phyloP scores from a whole-genome alignment of 2,329 filamentous ascomycete species.

The Aspergillus pseudoterreus region DNA sequence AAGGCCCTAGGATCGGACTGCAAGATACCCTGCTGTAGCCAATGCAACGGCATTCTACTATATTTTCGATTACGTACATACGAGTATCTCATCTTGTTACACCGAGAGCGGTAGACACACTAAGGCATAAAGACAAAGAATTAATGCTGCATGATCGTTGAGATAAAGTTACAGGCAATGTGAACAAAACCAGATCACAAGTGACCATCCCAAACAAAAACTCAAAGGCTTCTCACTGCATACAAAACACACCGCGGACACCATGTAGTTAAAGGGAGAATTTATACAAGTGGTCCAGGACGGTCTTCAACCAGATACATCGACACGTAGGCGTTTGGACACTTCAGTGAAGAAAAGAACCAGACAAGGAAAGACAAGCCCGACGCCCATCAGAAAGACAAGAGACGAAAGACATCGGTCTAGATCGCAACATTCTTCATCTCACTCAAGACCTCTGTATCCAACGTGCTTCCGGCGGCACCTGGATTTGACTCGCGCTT shows the following conservation, averaged over 20 bases:
- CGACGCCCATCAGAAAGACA: conserved; percentile 3
- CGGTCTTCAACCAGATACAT: conserved; percentile 22
- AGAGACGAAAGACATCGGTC: conserved; percentile 11
- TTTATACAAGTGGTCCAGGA: conserved; percentile 32
- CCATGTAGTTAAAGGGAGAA: conserved; percentile 17
- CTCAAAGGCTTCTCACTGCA: conserved; percentile 19
- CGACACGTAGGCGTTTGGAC: conserved; percentile 22
- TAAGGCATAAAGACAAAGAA: conserved; percentile 5
- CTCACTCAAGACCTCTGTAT: conserved; percentile 40
- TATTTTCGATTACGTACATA: too few species aligned
- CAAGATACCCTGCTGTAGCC: not conserved
- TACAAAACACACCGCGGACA: conserved; percentile 21
- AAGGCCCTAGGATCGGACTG: too few species aligned
- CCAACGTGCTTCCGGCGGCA: conserved; percentile 27
- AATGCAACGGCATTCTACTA: not conserved
- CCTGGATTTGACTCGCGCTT: conserved; percentile 26
- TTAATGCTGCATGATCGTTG: conserved; percentile 29
- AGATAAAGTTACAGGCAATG: conserved; percentile 31
- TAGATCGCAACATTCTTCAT: conserved; percentile 49
- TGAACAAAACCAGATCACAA: conserved; percentile 21
- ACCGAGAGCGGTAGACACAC: too few species aligned
- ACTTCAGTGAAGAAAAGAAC: conserved; percentile 7
- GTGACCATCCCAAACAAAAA: conserved; percentile 15
- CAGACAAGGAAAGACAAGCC: conserved; percentile 6
- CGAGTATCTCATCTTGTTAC: too few species aligned